Percentiles rank a stretch among this genome's conserved stretches.
Conservation (phyloP, 495 filamentous ascomycete genomes). For the Penicillium ochrochloron region DNA sequence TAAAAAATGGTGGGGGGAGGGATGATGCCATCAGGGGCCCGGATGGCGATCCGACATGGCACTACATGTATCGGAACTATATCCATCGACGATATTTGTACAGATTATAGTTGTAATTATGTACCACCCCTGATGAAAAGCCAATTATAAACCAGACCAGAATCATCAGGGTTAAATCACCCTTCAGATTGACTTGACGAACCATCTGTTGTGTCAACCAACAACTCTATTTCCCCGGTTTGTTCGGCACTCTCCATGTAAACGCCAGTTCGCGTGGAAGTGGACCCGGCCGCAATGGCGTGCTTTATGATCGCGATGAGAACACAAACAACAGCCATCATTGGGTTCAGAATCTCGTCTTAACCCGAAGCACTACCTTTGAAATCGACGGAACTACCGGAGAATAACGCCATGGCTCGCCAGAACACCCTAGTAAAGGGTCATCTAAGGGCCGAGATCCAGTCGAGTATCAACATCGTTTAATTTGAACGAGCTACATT, state of each 20-base stretch:
- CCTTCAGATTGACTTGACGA: neutral
- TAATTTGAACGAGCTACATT: neutral
- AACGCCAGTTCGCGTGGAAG: neutral
- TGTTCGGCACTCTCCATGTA: neutral
- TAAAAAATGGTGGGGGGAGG: neutral
- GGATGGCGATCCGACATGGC: slow-evolving; percentile 19
- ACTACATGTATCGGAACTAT: neutral
- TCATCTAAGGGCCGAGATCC: slow-evolving; percentile 8
- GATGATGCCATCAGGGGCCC: slow-evolving; percentile 32
- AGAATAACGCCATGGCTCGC: slow-evolving; percentile 19
- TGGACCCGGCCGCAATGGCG: slow-evolving; percentile 22
- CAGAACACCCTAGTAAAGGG: slow-evolving; percentile 8
- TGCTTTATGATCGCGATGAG: slow-evolving; percentile 29
- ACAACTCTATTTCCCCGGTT: neutral
- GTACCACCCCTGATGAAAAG: too few species aligned
- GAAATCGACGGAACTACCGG: neutral
- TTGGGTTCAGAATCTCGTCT: slow-evolving; percentile 3
- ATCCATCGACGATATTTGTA: neutral
- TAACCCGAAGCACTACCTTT: neutral
- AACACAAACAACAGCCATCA: slow-evolving; percentile 13
- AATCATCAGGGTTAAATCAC: too few species aligned
- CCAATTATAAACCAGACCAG: too few species aligned
- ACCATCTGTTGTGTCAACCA: neutral
- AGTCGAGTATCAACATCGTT: neutral
- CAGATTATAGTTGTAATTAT: neutral